These are phyloP conservation scores for Papilionanthe hybrid DNA, from an alignment of 116 monocot species.

Conservation along the genomic window DNA sequence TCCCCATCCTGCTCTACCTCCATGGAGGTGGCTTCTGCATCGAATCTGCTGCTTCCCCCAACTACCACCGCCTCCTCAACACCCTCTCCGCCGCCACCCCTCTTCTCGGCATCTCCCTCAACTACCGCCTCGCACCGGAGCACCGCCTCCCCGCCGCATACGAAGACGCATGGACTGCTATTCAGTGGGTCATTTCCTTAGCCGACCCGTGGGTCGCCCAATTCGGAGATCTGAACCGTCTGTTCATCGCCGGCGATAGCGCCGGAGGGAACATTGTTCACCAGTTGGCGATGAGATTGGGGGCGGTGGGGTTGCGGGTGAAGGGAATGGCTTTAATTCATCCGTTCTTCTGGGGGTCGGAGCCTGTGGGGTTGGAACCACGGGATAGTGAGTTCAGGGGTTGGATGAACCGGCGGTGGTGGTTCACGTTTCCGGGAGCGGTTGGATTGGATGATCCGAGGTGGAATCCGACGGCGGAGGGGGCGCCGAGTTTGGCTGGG, in stretches of 20 bases:
- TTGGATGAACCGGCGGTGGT: slow-evolving; percentile 13
- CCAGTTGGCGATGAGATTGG: slow-evolving; percentile 5
- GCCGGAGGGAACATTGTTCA: slow-evolving; percentile 18
- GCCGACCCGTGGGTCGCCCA: slow-evolving; percentile 9
- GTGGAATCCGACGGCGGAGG: slow-evolving; percentile 4
- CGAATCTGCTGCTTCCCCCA: slow-evolving; percentile 31
- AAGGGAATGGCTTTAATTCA: slow-evolving; percentile 24
- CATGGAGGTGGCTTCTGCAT: slow-evolving; percentile 51
- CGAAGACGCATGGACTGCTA: slow-evolving; percentile 33
- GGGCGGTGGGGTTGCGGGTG: slow-evolving; percentile 3
- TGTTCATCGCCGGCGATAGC: slow-evolving; percentile 16
- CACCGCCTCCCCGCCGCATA: slow-evolving; percentile 64
- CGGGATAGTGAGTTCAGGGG: slow-evolving; percentile 8
- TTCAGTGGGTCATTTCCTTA: slow-evolving; percentile 5
- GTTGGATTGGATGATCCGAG: slow-evolving; percentile 6
- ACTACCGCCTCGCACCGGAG: slow-evolving; percentile 82
- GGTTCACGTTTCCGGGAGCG: slow-evolving; percentile 7
- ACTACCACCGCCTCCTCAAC: slow-evolving; percentile 41
- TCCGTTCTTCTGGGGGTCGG: slow-evolving; percentile 35
- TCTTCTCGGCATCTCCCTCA: slow-evolving; percentile 45
- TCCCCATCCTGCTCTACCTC: slow-evolving; percentile 49
- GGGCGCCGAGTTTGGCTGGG: background rate
- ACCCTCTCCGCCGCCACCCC: slow-evolving; percentile 20
- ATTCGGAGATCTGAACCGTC: slow-evolving; percentile 2
- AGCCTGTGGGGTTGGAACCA: slow-evolving; percentile 23